Percentiles rank a stretch among this genome's conserved stretches.
Evolutionary conservation across 1,139 yeast species (phyloP).

Genomic region (Zhuliangozyma blackwelliae): DNA sequence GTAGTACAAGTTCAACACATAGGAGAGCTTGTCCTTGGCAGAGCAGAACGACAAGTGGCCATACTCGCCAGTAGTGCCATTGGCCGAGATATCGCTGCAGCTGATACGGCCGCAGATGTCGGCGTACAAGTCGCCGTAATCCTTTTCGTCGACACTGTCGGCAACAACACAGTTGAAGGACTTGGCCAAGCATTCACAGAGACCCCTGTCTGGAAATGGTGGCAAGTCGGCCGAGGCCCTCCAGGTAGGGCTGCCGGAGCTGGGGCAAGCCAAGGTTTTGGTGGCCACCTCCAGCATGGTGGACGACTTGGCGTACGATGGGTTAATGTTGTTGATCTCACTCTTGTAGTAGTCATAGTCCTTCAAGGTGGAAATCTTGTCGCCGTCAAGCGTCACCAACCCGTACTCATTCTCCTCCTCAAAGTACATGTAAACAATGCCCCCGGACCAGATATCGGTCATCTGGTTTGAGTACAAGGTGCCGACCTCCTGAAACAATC

Average conservation of each 20-base stretch:
- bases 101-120: conserved; percentile 31
- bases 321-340: conserved; percentile 46
- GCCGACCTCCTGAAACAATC: conserved; percentile 62
- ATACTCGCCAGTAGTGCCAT: conserved; percentile 36
- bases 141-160: conserved; percentile 23
- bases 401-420: conserved; percentile 81
- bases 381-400: conserved; percentile 52
- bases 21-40: conserved; percentile 37
- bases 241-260: conserved; percentile 33
- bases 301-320: conserved; percentile 28
- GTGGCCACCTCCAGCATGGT: conserved; percentile 23
- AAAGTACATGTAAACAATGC: conserved; percentile 84
- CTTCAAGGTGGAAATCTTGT: conserved; percentile 33
- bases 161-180: conserved; percentile 36
- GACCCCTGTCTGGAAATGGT: conserved; percentile 39
- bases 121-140: conserved; percentile 34
- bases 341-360: conserved; percentile 52
- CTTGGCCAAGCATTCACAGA: conserved; percentile 35
- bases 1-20: conserved; percentile 39
- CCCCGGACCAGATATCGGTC: conserved; percentile 83
- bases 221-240: conserved; percentile 38
- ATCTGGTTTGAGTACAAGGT: conserved; percentile 40
- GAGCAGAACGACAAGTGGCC: conserved; percentile 41
- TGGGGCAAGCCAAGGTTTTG: conserved; percentile 29
- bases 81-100: conserved; percentile 34